Base-by-base conservation (phyloP, 768 basidiomycete species). In the Lactarius evosmus region DNA sequence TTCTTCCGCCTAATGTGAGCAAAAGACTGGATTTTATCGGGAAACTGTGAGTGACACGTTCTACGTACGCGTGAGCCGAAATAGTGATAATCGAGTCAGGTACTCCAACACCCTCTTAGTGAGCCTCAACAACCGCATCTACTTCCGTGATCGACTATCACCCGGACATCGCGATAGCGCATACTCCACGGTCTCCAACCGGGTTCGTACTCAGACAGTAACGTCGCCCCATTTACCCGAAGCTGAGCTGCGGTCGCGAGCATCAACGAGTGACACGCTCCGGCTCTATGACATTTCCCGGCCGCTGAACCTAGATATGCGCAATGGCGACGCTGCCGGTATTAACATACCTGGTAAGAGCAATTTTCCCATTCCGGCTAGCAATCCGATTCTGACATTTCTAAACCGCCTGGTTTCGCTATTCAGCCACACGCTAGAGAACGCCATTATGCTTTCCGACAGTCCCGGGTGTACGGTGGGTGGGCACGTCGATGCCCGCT, bases 71-170 rank as follows among this genome's bases (percentile, higher is more conserved):
- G 46, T 14, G 22, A 49, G 12, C 22, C 11, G 25, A 46, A 6
- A 14, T 14, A 1, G 2, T 49, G 25, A 49, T 25, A 25, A 22
- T 14, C n/a, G 6, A 14, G 2, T 49, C 46, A 49, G 46, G 12
- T 49, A 49, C 25, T 25, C 46, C 46, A 49, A 49, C 25, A 49
- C 46, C 5, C 2, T 49, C 46, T 25, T 49, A 16, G 46, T 49
- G 46, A 49, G 46, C 46, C 46, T 49, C 46, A 49, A 49, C 46
- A 49, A 49, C 25, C 46, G 46, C 46, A 49, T 49, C 46, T 49
- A 49, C 25, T 11, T 49, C 11, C 46, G 46, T 49, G 46, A 25
- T 25, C 46, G 22, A 4, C 46, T 49, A 25, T 22, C 44, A 2
- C 11, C 22, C 44, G 44, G 11, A 46, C 12, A 25, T 25, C 44